Base-by-base conservation (phyloP, 352 stramenopile genomes). In the Phytophthora cryptogea region DNA sequence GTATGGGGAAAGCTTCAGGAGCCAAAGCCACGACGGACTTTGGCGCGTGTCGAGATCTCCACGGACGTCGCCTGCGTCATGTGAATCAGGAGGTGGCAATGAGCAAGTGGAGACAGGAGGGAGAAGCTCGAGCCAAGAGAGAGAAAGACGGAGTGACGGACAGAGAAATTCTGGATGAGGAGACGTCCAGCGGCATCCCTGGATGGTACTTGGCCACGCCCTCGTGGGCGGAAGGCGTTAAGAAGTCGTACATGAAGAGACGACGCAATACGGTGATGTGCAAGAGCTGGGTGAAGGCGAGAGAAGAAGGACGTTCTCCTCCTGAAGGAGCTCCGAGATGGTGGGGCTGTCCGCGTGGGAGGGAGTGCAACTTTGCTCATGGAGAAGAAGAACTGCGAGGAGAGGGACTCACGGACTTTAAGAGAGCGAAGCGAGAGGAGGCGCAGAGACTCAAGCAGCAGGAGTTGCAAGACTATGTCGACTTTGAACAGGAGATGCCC, bases 81-180 rank as follows among this genome's bases (percentile, higher is more conserved):
- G 86, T 95, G 63, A 95, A 94, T 64, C 85, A 95, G 48, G 85
- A 95, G 63, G 83, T 95, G 55, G 81, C 81, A 1, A 83, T 94
- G 70, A 68, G 80, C 42, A 94, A 95, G 68, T 95, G 84, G 86
- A 71, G 61, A 13, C 66, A 92, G 40, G 81, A 92, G 17, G 58
- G 60, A 36, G 78, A 80, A 32, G 48, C 61, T 11, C 82, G 85
- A 23, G 70, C 75, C 36, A 61, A 77, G 33, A 68, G 68, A 31
- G 72, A 80, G 39, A 78, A 81, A 30, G 55, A 79, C 7, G 78
- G 72, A 32, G 43, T 92, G 9, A 72, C 69, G 8, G 85, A 93
- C 16, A 56, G 74, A 20, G 84, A 95, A 57, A 40, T 87, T n/a
- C 39, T 88, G 48, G 81, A 91, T 8, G 86, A 95, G 45, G 83